Conservation (phyloP, 805 yeast species). For the Yamadazyma ubonensis region DNA sequence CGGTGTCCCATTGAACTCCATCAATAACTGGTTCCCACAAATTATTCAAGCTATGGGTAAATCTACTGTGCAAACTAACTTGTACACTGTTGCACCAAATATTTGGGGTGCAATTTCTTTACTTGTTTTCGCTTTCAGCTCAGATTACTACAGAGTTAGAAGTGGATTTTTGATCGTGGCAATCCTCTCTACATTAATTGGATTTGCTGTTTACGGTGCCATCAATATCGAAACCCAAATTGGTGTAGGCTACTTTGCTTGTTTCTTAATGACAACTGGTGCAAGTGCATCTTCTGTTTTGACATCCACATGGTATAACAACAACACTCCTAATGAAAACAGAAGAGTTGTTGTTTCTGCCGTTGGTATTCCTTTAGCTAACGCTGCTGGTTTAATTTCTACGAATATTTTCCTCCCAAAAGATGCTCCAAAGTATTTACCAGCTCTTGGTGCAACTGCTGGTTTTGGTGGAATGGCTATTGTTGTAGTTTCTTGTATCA, state of each 20-base stretch:
- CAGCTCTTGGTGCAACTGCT: constrained; percentile 31
- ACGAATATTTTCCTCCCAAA: constrained; percentile 31
- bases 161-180: constrained; percentile 39
- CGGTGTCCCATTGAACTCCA: constrained; percentile 51
- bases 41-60: constrained; percentile 38
- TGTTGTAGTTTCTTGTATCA: constrained; percentile 23
- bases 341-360: constrained; percentile 48
- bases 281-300: constrained; percentile 49
- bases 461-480: constrained; percentile 31
- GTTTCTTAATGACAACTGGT: constrained; percentile 50
- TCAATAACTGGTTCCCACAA: constrained; percentile 51
- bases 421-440: constrained; percentile 33
- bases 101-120: constrained; percentile 47
- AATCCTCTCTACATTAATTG: constrained; percentile 40
- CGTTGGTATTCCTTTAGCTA: constrained; percentile 39
- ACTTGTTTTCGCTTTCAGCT: constrained; percentile 36
- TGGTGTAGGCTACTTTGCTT: constrained; percentile 44
- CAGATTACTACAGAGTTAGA: constrained; percentile 41
- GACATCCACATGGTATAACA: constrained; percentile 51
- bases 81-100: constrained; percentile 50
- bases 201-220: constrained; percentile 47
- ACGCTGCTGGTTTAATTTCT: constrained; percentile 32
- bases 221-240: constrained; percentile 38
- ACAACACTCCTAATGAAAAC: constrained; percentile 47
- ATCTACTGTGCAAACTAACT: constrained; percentile 40